Evolutionary conservation across 2,329 filamentous ascomycete genomes (phyloP).

Genomic region (Pyrenophora tritici-repentis): DNA sequence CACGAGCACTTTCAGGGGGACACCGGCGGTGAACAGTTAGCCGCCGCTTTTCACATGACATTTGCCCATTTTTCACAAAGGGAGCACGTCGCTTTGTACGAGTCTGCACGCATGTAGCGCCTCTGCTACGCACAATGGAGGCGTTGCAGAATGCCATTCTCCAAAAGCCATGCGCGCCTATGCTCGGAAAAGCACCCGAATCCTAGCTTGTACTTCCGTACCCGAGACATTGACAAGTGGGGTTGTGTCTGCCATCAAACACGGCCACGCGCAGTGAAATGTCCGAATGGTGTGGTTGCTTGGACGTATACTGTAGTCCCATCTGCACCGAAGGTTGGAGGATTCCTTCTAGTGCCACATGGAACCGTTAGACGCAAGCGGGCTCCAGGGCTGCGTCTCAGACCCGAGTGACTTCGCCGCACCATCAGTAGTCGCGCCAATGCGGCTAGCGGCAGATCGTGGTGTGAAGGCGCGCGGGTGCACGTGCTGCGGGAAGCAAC

Average conservation of each 20-base stretch:
- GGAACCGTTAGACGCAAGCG: conserved; percentile 3
- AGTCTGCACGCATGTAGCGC: too few relatives aligned
- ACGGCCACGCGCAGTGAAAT: too few relatives aligned
- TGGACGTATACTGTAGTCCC: not conserved
- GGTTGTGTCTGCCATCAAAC: too few relatives aligned
- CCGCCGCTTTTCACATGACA: conserved; percentile 9
- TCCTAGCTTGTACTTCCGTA: too few relatives aligned
- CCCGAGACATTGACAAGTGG: too few relatives aligned
- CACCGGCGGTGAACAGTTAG: not conserved
- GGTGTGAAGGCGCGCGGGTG: conserved; percentile 12
- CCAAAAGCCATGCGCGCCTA: too few relatives aligned
- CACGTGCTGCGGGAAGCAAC: conserved; percentile 6
- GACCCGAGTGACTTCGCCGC: conserved; percentile 11
- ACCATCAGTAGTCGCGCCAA: conserved; percentile 11
- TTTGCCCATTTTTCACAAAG: not conserved
- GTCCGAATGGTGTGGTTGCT: too few relatives aligned
- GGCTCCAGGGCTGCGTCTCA: conserved; percentile 8
- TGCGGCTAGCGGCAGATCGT: conserved; percentile 16
- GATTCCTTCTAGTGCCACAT: conserved; percentile 11
- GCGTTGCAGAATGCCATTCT: too few relatives aligned
- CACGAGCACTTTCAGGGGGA: not conserved
- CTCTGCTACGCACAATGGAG: too few relatives aligned
- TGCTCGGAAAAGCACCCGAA: too few relatives aligned
- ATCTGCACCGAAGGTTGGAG: not conserved
- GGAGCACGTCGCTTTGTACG: too few relatives aligned